Base-by-base conservation (phyloP, 768 basidiomycete genomes). In the Suillus occidentalis region DNA sequence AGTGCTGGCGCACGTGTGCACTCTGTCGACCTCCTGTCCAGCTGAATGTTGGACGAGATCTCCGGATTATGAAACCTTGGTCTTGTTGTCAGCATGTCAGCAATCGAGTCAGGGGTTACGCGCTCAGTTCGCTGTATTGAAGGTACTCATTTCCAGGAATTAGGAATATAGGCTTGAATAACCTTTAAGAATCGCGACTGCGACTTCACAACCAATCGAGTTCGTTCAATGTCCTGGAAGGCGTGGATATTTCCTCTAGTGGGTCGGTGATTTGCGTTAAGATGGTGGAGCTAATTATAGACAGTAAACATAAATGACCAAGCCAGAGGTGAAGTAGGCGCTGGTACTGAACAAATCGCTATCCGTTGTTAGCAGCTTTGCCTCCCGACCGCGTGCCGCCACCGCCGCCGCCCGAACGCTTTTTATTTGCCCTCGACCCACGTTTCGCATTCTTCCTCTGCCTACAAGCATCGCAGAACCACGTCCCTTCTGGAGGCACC, bases 391-490 rank as follows among this genome's bases (percentile, higher is more conserved):
- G 75, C 9, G 72, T 68, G 20, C 60, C 42, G 20, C 66, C 55
- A 16, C 76, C 70, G n/a, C 75, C 43, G 0, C 43, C 43, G 20
- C 43, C 75, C n/a, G 79, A 71, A 47, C 85, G 82, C 71, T 84
- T 87, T 40, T 83, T 86, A 39, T 83, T 84, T 50, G 87, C 81
- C 57, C 80, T 81, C 18, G 82, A 75, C 49, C 84, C 80, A 66
- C 85, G 86, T 40, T 77, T 81, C 57, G 79, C 80, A 64, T 78
- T 78, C 63, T 85, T 77, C 68, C 87, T 90, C 49, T 72, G 76
- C 64, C 79, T 82, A 70, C 92, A 94, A 4, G 78, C 76, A 0
- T 90, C 87, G 73, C 92, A 94, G 72, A 83, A 91, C 92, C 92
- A 94, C 31, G 79, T 81, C 1, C 90, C 91, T 2, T 86, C 85